Evolutionary conservation across 129 eudicot genomes (phyloP).

Genomic region (Lactuca saligna): DNA sequence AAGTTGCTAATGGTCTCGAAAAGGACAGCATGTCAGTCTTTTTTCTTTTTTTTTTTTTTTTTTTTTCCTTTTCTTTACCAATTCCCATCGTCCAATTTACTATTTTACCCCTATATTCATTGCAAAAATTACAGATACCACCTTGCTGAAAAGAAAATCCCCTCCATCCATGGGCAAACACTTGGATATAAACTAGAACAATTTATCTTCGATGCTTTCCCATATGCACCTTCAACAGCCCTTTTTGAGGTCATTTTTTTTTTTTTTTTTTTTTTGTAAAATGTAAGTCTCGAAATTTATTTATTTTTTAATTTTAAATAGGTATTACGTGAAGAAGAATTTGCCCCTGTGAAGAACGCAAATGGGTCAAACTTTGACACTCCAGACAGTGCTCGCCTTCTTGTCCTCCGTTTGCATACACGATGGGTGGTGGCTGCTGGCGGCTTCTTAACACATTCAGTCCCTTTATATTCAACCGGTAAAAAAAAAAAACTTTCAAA

Average conservation of each 20-base stretch:
- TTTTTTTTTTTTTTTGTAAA: background rate
- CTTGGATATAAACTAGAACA: slow-evolving; percentile 87
- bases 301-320: slow-evolving; percentile 2
- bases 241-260: slow-evolving; percentile 68
- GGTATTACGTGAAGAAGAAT: slow-evolving; percentile 98
- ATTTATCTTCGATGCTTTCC: slow-evolving; percentile 91
- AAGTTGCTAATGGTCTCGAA: slow-evolving; percentile 95
- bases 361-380: slow-evolving; percentile 93
- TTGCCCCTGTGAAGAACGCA: slow-evolving; percentile 99
- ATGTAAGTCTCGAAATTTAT: background rate
- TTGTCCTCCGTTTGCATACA: slow-evolving; percentile 90
- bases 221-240: slow-evolving; percentile 93
- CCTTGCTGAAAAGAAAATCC: slow-evolving; percentile 95
- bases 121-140: slow-evolving; percentile 58
- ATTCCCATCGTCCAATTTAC: background rate
- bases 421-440: slow-evolving; percentile 99
- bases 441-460: slow-evolving; percentile 96
- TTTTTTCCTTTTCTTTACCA: background rate
- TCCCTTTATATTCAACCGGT: slow-evolving; percentile 94
- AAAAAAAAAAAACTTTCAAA: slow-evolving; percentile 1
- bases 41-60: slow-evolving; percentile 19
- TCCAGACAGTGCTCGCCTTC: slow-evolving; percentile 92
- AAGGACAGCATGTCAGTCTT: slow-evolving; percentile 94
- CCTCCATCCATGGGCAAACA: slow-evolving; percentile 78
- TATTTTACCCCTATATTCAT: background rate